Base-by-base conservation (phyloP, 2,329 filamentous ascomycete genomes). In the Ceratocystis ficicola region DNA sequence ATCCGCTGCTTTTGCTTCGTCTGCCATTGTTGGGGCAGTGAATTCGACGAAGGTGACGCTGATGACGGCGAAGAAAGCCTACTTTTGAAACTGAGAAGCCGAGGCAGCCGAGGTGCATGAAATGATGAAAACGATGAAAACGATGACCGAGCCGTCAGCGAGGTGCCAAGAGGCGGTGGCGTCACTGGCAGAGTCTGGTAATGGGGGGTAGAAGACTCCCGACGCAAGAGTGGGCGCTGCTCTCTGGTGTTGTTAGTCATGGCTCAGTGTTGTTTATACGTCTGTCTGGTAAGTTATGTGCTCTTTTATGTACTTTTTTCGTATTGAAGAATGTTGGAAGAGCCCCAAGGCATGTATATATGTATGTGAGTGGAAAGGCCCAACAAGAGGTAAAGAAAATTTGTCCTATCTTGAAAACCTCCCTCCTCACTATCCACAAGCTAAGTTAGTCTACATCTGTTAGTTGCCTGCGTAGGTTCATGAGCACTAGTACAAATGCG, bases 121-220 rank as follows among this genome's bases (percentile, higher is more conserved):
- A 59, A 55, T 28, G 63, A 65, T 30, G 63, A 59, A 48, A 60
- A 59, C 12, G 63, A 65, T 30, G 63, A 59, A 48, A 60, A 59
- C 12, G 63, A 65, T 2, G 63, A 64, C 15, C 63, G 50, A 7
- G 62, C 28, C 7, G 62, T 59, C 55, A 36, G 50, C 8, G 62
- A 63, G 6, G 62, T 15, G n/a, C 62, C 55, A n/a, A 62, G 32
- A 15, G 63, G 50, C 3, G 65, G 62, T 20, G 67, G 67, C 46
- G 62, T 52, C 12, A 63, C 46, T 25, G 67, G 67, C 32, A 68
- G 63, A 17, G 67, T 67, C 28, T 67, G 65, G 60, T 68, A 68
- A 10, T 60, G 46, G n/a, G 36, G 62, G 12, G 25, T 41, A 6
- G 63, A 62, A 17, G 65, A 57, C 41, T 50, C 55, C 48, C 67